Evolutionary conservation across 1,284 basidiomycete species (phyloP).

Genomic region (Ganoderma lingzhi): DNA sequence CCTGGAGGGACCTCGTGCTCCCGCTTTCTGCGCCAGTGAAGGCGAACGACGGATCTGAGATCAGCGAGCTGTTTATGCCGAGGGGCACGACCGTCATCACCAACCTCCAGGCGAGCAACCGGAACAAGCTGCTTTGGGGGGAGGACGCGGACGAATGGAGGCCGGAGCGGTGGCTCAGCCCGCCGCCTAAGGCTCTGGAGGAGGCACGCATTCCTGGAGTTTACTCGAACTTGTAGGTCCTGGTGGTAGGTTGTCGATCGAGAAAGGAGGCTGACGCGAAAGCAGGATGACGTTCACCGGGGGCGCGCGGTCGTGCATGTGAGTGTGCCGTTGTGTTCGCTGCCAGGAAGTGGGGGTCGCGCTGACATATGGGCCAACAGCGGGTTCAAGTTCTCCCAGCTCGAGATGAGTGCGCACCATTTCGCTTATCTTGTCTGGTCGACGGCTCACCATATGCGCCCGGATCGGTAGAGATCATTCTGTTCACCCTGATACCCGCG

Average conservation of each 20-base stretch:
- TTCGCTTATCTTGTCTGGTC: not conserved
- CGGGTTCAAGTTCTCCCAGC: conserved; percentile 13
- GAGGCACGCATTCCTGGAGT: conserved; percentile 14
- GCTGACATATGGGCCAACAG: not conserved
- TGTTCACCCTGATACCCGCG: conserved; percentile 18
- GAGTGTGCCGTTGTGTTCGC: not conserved
- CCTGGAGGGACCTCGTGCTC: conserved; percentile 5
- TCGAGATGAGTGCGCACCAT: conserved; percentile 10
- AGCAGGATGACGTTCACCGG: conserved; percentile 11
- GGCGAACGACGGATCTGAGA: not conserved
- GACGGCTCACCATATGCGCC: not conserved
- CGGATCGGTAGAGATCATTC: conserved; percentile 20
- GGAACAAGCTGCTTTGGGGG: conserved; percentile 7
- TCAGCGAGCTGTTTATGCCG: conserved; percentile 5
- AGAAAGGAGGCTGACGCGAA: not conserved
- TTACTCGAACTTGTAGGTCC: conserved; percentile 12
- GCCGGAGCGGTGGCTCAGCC: conserved; percentile 13
- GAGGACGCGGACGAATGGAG: conserved; percentile 9
- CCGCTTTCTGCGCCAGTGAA: conserved; percentile 8
- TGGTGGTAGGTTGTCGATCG: too few relatives aligned
- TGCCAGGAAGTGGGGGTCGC: too few relatives aligned
- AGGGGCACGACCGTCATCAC: conserved; percentile 6
- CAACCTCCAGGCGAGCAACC: conserved; percentile 11
- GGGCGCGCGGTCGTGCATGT: conserved; percentile 10
- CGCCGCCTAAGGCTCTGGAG: conserved; percentile 1